Base-by-base conservation (phyloP, 495 filamentous ascomycete genomes). In the Pseudomonodictys pantanalensis region DNA sequence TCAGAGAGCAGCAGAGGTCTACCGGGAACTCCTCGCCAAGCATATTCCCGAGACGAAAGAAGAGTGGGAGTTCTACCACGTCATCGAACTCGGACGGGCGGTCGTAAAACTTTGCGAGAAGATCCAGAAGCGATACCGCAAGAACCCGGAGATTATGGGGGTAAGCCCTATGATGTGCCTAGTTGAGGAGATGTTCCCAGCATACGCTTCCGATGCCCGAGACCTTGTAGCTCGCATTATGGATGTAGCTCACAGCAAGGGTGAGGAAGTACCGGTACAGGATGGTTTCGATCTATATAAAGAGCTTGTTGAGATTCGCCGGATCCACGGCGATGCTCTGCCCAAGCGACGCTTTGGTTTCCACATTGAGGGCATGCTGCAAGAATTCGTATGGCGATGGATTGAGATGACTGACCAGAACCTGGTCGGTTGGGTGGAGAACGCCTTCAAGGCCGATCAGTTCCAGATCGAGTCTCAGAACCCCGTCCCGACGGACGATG, bases 301-400 rank as follows among this genome's bases (percentile, higher is more conserved):
- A 67, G 87, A 95, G 62, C 78, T 99, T 33, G 83, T 90, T 9
- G 86, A 86, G 64, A 87, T 97, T 45, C 86, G 91, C 8, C 79
- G 81, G 12, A 88, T 96, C 38, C 90, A 95, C 71, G 73, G 75
- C 3, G 81, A 85, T 45, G 83, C 83, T 29, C 79, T 96, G 29
- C 89, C 89, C 15, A 78, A 80, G 12, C 69, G 73, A 24, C 72
- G 73, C 4, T 99, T 97, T 70, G 86, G 84, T 10, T 95, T 96
- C 70, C 80, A 89, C 60, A 82, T 99, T 41, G 95, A 99, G 73
- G 82, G 82, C 39, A 73, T 93, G 15, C 78, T 99, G 7, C 89
- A 88, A 55, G 86, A 88, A 24, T 99, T 97, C 71, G 92, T 96
- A 24, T 96, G 91, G 91, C 83, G 89, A 25, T 99, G 92, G 91